A percentile compares a stretch with the other conserved stretches of the same genome.
Evolutionary conservation across 371 early-diverging fungal genomes (phyloP).

Genomic region (Mucor indicus): DNA sequence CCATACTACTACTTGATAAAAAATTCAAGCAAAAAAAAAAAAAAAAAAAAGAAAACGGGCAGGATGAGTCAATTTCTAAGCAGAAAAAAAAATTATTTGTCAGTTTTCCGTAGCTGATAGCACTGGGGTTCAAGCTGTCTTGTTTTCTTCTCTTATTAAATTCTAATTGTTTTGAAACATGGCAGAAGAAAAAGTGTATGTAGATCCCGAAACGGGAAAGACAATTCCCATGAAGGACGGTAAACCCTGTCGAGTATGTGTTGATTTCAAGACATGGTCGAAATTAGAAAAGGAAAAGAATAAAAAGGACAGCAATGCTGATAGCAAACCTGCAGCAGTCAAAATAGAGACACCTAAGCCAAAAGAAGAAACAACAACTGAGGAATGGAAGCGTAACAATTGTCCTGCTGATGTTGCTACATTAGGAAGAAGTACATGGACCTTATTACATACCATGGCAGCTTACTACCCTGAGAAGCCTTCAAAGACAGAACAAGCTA

Average conservation of each 20-base stretch:
- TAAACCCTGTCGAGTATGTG: constrained; percentile 76
- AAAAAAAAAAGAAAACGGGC: constrained; percentile 1
- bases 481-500: constrained; percentile 60
- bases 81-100: not conserved
- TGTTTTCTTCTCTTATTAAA: not conserved
- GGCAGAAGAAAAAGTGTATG: constrained; percentile 16
- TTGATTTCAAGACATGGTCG: constrained; percentile 69
- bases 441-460: constrained; percentile 97
- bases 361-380: constrained; percentile 1
- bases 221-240: constrained; percentile 50
- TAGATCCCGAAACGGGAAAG: constrained; percentile 45
- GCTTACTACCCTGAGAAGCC: constrained; percentile 95
- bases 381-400: constrained; percentile 46
- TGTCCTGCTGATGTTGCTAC: constrained; percentile 89
- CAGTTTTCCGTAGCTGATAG: not conserved
- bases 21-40: not conserved
- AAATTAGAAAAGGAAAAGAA: constrained; percentile 35
- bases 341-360: not conserved
- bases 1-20: not conserved
- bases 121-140: too few species aligned
- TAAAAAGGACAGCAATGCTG: constrained; percentile 12
- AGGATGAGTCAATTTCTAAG: not conserved
- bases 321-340: constrained; percentile 2
- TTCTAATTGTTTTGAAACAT: constrained; percentile 3
- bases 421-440: constrained; percentile 95